Evolutionary conservation across 306 rosid genomes (phyloP), one percentile per base, ranked within the genome.

Genomic region (Astragalus glycyphyllos): DNA sequence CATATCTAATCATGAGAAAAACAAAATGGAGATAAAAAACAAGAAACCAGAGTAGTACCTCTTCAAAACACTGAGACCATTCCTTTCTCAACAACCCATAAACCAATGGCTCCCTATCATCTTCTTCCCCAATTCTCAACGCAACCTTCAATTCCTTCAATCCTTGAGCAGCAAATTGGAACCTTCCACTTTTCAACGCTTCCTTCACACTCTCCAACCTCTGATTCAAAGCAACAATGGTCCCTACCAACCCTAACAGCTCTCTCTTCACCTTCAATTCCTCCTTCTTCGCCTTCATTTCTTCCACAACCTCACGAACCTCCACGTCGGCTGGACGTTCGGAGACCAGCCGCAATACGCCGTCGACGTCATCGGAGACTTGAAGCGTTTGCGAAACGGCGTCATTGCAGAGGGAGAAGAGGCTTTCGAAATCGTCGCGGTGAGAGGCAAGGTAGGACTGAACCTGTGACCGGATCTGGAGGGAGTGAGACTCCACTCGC

Each of bases 401-500:
- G 42, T 87, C 90, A 59, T 79, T 87, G 84, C 92, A 89, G 69
- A 86, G 83, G 3, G 95, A 77, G 77, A 91, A 89, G 68, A 91
- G 96, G 56, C 73, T 60, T 14, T 79, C 81, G 80, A 95, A 91
- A 49, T 95, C 95, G 1, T 79, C 80, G 57, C 79, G 96, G 80
- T 95, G 96, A 8, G 95, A 79, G 54, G 83, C 58, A 78, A 95
- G 72, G 78, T 95, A 91, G 51, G 95, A 80, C 20, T 77, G 96
- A 57, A 94, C 86, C 77, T 86, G 89, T 3, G 92, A 72, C 29
- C 87, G 91, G 82, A 94, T 91, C 68, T 84, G 92, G 65, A 86
- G 84, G 46, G 97, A 91, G 70, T 91, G 97, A 5, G 99, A 87
- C 61, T 94, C 99, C n/a, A 94, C 92, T 13, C 99, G 92, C 65